A percentile compares a stretch with the other conserved stretches of the same genome.
These are phyloP conservation scores for Termitomyces sp. DNA, from an alignment of 768 basidiomycete genomes.

Conservation along the genomic window DNA sequence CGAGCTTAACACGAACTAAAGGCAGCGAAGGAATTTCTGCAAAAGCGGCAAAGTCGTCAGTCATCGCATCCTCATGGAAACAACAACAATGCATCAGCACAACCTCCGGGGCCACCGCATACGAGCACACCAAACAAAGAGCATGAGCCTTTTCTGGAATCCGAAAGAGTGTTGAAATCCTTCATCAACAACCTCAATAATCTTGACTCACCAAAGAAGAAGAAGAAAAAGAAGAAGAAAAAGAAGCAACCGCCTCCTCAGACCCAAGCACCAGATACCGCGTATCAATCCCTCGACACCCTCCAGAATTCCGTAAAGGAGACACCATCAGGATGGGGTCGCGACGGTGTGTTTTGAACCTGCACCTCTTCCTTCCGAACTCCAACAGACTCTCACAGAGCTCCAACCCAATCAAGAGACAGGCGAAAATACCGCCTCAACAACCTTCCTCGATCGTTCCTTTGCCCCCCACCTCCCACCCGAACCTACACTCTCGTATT, in stretches of 20 bases:
- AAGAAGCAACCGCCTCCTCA: neutral
- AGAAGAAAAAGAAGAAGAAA: neutral
- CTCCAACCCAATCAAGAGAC: neutral
- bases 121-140: no score
- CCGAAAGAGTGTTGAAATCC: no score
- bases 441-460: neutral
- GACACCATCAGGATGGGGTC: conserved; percentile 17
- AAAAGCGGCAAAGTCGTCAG: neutral
- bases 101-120: no score
- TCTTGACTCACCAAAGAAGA: neutral
- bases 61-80: no score
- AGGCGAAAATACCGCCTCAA: neutral
- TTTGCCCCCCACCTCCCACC: neutral
- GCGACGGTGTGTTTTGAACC: conserved; percentile 18
- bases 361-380: neutral
- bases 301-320: neutral
- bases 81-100: no score
- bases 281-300: neutral
- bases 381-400: no score
- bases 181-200: no score
- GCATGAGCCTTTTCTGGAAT: no score
- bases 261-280: neutral
- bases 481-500: conserved; percentile 16
- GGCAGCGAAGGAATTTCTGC: neutral
- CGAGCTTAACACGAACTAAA: neutral